A percentile compares a stretch with the other conserved stretches of the same genome.
phyloP scores from a whole-genome alignment of 1,284 basidiomycete species.

The Microstroma glucosiphilum region DNA sequence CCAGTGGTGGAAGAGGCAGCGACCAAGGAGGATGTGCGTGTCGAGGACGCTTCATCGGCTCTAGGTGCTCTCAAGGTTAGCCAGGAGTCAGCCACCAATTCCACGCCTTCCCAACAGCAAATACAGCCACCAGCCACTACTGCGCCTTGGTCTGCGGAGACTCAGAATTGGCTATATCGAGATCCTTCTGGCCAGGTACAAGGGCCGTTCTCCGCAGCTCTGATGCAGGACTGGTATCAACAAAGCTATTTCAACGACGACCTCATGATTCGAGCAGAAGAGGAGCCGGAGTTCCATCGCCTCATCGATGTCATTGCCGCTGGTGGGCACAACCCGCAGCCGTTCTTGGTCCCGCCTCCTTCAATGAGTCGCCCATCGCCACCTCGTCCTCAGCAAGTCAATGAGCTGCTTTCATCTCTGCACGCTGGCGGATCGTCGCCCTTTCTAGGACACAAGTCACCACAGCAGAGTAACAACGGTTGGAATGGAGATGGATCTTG shows the following conservation, averaged over 20 bases:
- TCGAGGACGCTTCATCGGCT: background rate
- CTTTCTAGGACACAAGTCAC: background rate
- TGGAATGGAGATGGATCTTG: background rate
- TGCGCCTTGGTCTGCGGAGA: constrained; percentile 54
- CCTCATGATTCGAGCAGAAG: constrained; percentile 71
- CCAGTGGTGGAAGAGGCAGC: background rate
- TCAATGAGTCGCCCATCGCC: background rate
- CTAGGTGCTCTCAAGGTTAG: background rate
- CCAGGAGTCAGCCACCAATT: background rate
- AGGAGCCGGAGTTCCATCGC: constrained; percentile 50
- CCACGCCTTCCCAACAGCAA: background rate
- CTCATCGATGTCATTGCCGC: constrained; percentile 49
- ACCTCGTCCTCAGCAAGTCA: background rate
- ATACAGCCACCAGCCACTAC: background rate
- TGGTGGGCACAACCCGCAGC: constrained; percentile 42
- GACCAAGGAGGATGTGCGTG: background rate
- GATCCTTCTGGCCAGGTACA: constrained; percentile 83
- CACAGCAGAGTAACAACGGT: too few species aligned
- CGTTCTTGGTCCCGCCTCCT: constrained; percentile 49
- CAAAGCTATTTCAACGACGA: constrained; percentile 83
- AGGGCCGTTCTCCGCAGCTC: constrained; percentile 83
- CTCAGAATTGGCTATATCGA: constrained; percentile 81
- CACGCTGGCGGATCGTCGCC: background rate
- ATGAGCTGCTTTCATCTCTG: constrained; percentile 5
- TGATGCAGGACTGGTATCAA: constrained; percentile 95